phyloP scores from a whole-genome alignment of 371 early-diverging fungal species.

The Mortierella sp. region DNA sequence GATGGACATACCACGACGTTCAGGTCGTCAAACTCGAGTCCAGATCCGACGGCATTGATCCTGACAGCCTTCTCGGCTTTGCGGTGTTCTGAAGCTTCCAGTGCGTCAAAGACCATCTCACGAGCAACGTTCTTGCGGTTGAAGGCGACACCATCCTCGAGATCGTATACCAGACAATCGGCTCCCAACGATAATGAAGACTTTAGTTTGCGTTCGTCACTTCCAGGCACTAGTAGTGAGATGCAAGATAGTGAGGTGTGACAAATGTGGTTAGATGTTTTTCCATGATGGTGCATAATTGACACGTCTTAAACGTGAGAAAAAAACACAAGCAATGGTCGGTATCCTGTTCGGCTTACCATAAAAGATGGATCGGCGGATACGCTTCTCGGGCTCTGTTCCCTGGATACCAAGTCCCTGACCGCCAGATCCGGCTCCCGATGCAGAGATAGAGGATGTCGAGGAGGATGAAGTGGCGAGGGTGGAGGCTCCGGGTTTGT shows the following conservation, averaged over 20 bases:
- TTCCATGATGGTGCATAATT: no score
- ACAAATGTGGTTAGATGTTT: background rate
- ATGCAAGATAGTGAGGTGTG: background rate
- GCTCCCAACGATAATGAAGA: constrained; percentile 76
- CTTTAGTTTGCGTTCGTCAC: constrained; percentile 90
- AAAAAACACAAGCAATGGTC: no score
- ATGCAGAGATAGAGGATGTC: background rate
- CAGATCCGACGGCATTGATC: constrained; percentile 89
- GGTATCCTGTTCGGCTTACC: no score
- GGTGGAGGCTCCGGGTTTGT: constrained; percentile 13
- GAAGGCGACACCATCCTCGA: constrained; percentile 91
- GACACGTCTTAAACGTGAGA: no score
- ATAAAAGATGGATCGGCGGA: constrained; percentile 55
- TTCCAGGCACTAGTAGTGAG: constrained; percentile 88
- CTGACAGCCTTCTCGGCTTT: constrained; percentile 87
- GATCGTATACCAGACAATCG: constrained; percentile 91
- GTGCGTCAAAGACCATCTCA: constrained; percentile 78
- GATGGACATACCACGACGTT: constrained; percentile 75
- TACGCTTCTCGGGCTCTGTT: constrained; percentile 45
- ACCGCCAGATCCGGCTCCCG: constrained; percentile 7
- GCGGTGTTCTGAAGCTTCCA: constrained; percentile 74
- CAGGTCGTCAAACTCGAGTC: constrained; percentile 85
- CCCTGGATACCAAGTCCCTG: background rate
- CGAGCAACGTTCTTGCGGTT: constrained; percentile 87
- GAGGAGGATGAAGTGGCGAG: constrained; percentile 18